Conservation (phyloP, 345 rosid species). For the Adansonia digitata region DNA sequence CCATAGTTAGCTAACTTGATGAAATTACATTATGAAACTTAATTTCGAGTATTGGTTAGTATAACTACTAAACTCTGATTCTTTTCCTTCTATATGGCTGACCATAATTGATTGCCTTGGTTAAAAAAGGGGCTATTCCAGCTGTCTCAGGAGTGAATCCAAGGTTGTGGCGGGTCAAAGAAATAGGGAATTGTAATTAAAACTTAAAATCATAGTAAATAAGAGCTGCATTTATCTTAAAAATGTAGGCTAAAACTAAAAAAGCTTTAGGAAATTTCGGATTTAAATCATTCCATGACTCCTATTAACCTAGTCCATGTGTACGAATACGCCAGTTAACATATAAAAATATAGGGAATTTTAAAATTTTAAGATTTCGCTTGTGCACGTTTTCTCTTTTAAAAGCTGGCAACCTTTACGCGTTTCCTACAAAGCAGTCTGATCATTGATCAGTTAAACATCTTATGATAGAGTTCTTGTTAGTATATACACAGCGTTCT, state of each 20-base stretch:
- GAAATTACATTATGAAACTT: background rate
- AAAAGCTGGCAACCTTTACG: background rate
- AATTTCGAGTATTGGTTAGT: background rate
- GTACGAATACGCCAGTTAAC: background rate
- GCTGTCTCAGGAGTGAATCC: no score
- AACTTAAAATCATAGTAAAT: background rate
- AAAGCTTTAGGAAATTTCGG: background rate
- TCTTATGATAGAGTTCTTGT: background rate
- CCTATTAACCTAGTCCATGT: background rate
- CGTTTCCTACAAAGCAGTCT: slow-evolving; percentile 3
- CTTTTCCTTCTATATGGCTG: background rate
- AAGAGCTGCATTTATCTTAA: background rate
- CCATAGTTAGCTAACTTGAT: background rate
- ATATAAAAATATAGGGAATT: background rate
- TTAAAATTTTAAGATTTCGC: background rate
- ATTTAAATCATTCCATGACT: background rate
- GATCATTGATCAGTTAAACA: slow-evolving; percentile 7
- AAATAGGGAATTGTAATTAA: background rate
- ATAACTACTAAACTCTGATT: background rate
- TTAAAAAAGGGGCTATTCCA: no score
- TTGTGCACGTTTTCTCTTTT: background rate
- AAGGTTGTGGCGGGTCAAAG: no score
- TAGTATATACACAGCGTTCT: background rate
- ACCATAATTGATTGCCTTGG: background rate
- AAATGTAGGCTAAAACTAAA: background rate